phyloP scores from a whole-genome alignment of 805 yeast species.

The Lipomyces sp. region DNA sequence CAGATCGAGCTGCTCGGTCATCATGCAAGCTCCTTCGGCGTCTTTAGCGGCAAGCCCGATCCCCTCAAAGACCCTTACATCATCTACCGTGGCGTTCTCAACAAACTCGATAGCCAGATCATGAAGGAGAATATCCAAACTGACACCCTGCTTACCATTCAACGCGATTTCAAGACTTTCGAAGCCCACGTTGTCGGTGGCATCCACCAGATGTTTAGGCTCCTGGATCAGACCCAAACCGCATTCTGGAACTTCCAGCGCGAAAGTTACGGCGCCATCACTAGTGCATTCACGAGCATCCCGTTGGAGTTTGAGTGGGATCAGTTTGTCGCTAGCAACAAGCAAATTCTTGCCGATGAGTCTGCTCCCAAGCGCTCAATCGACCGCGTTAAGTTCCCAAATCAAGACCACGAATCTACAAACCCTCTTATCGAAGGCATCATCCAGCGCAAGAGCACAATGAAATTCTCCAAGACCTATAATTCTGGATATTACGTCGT shows the following conservation, averaged over 20 bases:
- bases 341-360: constrained; percentile 46
- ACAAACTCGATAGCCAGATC: constrained; percentile 51
- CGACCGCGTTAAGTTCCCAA: constrained; percentile 47
- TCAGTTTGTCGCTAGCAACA: constrained; percentile 47
- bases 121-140: constrained; percentile 53
- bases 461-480: constrained; percentile 50
- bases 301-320: constrained; percentile 54
- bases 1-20: constrained; percentile 49
- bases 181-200: constrained; percentile 54
- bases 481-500: constrained; percentile 53
- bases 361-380: constrained; percentile 49
- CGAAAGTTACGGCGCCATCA: constrained; percentile 44
- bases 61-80: constrained; percentile 55
- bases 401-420: constrained; percentile 50
- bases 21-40: constrained; percentile 45
- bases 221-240: constrained; percentile 43
- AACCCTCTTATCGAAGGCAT: constrained; percentile 56
- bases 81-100: constrained; percentile 48
- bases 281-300: constrained; percentile 46
- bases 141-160: constrained; percentile 52
- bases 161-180: constrained; percentile 49
- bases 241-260: constrained; percentile 44
- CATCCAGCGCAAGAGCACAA: constrained; percentile 53
- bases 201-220: constrained; percentile 48
- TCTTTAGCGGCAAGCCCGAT: constrained; percentile 45